Evolutionary conservation across 208 protist species (phyloP).

Genomic region (Strigomonas culicis): DNA sequence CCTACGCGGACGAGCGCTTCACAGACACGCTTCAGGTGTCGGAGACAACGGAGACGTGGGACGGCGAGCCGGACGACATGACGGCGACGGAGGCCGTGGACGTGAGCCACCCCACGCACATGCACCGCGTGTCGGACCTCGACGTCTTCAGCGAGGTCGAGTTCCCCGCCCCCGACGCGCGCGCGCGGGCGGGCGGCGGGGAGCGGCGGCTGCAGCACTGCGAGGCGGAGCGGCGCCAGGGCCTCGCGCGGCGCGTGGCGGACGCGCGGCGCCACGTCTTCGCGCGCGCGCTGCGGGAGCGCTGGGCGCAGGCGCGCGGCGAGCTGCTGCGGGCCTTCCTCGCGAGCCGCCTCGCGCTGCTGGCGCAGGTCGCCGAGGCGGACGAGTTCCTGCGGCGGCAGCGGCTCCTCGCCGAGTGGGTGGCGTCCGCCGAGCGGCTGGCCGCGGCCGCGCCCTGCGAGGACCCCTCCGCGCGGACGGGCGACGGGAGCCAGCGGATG

Average conservation of each 20-base stretch:
- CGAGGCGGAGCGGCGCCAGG: conserved; percentile 39
- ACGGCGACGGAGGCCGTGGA: conserved; percentile 39
- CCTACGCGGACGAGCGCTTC: conserved; percentile 4
- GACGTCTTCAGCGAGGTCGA: conserved; percentile 49
- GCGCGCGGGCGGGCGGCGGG: background rate
- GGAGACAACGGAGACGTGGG: conserved; percentile 23
- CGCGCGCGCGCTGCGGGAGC: conserved; percentile 25
- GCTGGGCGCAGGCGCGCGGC: conserved; percentile 32
- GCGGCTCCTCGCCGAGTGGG: conserved; percentile 11
- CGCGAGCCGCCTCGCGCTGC: conserved; percentile 18
- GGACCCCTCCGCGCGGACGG: background rate
- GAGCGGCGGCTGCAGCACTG: conserved; percentile 27
- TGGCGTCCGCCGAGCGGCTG: background rate
- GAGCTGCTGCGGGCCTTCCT: conserved; percentile 32
- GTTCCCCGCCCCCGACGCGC: conserved; percentile 28
- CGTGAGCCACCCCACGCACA: conserved; percentile 60
- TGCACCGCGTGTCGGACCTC: conserved; percentile 34
- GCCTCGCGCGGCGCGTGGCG: conserved; percentile 19
- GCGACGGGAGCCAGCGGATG: background rate
- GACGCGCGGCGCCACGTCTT: conserved; percentile 18
- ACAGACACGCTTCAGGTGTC: conserved; percentile 29
- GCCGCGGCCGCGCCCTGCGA: background rate
- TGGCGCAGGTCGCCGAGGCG: conserved; percentile 15
- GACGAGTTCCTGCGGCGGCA: conserved; percentile 15
- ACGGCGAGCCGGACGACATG: conserved; percentile 8